Conservation (phyloP, 805 yeast genomes). For the Nakazawaea anatomiae region DNA sequence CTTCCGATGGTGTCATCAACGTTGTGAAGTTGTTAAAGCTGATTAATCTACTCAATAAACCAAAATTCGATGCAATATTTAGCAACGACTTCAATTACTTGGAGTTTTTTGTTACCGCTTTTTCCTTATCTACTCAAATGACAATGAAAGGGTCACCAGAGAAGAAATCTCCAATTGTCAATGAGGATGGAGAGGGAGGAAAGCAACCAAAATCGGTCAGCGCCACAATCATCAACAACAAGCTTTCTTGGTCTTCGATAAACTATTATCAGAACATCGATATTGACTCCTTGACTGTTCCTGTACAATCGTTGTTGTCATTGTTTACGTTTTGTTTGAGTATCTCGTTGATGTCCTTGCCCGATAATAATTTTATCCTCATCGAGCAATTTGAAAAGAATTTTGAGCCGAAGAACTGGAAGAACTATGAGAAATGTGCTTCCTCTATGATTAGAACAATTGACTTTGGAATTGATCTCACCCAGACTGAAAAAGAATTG, state of each 20-base stretch:
- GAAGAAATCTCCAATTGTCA: neutral
- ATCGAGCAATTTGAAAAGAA: slow-evolving; percentile 16
- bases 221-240: slow-evolving; percentile 16
- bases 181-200: neutral
- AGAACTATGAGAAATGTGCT: slow-evolving; percentile 37
- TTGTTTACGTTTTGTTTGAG: slow-evolving; percentile 45
- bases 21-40: slow-evolving; percentile 37
- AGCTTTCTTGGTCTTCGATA: slow-evolving; percentile 24
- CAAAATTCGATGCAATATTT: slow-evolving; percentile 32
- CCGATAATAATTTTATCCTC: slow-evolving; percentile 13
- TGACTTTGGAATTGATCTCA: slow-evolving; percentile 27
- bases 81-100: slow-evolving; percentile 30
- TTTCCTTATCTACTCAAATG: slow-evolving; percentile 20
- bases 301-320: slow-evolving; percentile 34
- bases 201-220: slow-evolving; percentile 12
- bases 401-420: slow-evolving; percentile 29
- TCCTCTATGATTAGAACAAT: slow-evolving; percentile 43
- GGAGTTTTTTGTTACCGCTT: slow-evolving; percentile 42
- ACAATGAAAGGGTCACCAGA: slow-evolving; percentile 11
- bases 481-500: slow-evolving; percentile 16
- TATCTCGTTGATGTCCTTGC: slow-evolving; percentile 28
- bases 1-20: slow-evolving; percentile 19
- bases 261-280: slow-evolving; percentile 37
- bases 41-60: slow-evolving; percentile 35
- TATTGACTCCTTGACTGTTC: slow-evolving; percentile 27